Percentiles rank a stretch among this genome's conserved stretches.
Conservation (phyloP, 2,329 filamentous ascomycete genomes). For the Fusarium sp. region DNA sequence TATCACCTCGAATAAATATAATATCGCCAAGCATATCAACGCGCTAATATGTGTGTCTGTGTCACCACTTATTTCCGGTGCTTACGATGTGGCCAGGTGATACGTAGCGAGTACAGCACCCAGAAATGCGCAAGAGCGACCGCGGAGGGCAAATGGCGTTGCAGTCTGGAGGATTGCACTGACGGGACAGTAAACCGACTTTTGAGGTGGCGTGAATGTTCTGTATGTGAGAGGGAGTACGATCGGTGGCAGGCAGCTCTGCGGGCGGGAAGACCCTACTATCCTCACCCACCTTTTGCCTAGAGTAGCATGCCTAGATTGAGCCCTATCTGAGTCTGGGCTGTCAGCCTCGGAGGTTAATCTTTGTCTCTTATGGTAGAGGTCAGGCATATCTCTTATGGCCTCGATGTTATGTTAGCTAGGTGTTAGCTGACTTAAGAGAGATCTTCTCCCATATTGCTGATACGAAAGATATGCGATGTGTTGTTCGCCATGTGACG, state of each 20-base stretch:
- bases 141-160: not conserved
- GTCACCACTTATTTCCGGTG: not conserved
- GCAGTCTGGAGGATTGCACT: not conserved
- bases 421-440: not conserved
- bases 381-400: not conserved
- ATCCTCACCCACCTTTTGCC: not conserved
- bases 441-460: fast-evolving
- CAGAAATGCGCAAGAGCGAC: not conserved
- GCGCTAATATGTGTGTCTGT: not conserved
- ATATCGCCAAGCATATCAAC: not conserved
- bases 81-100: not conserved
- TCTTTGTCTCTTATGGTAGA: not conserved
- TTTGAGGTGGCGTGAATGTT: not conserved
- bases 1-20: no score
- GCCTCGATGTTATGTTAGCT: not conserved
- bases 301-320: not conserved
- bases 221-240: not conserved
- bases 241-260: not conserved
- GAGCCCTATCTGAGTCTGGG: no score
- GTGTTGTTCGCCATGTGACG: fast-evolving
- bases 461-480: fast-evolving
- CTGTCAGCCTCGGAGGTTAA: fast-evolving
- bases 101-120: not conserved
- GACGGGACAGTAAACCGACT: not conserved
- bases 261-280: not conserved